phyloP scores from a whole-genome alignment of 768 basidiomycete genomes.

The Lactarius quietus region DNA sequence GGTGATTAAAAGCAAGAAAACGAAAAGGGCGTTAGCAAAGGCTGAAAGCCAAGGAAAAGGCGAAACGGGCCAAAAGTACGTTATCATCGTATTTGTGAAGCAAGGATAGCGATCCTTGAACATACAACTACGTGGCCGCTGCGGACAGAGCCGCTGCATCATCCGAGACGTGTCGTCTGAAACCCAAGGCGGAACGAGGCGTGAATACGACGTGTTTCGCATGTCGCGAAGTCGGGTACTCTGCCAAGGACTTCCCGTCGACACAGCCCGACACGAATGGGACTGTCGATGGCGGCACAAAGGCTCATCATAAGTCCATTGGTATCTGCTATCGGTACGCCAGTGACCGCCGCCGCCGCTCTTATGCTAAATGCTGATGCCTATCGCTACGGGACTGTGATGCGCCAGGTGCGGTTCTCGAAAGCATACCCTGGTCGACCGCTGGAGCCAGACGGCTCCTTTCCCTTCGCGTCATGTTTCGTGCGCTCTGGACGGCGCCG shows the following conservation, averaged over 20 bases:
- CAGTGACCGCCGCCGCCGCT: neutral
- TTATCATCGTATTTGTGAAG: too few relatives aligned
- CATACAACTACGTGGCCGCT: neutral
- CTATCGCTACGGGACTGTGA: neutral
- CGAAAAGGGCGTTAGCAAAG: slow-evolving; percentile 33
- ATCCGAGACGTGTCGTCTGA: slow-evolving; percentile 59
- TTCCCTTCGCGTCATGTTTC: slow-evolving; percentile 90
- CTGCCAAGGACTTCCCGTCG: slow-evolving; percentile 75
- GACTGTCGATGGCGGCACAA: slow-evolving; percentile 24
- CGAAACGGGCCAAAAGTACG: slow-evolving; percentile 29
- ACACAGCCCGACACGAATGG: slow-evolving; percentile 32
- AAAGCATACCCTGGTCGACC: slow-evolving; percentile 67
- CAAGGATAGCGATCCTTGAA: neutral
- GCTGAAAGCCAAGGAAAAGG: slow-evolving; percentile 30
- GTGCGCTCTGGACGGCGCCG: slow-evolving; percentile 84
- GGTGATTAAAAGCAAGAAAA: slow-evolving; percentile 30
- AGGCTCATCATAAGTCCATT: slow-evolving; percentile 65
- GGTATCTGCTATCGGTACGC: slow-evolving; percentile 46
- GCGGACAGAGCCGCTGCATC: slow-evolving; percentile 34
- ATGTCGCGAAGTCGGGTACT: slow-evolving; percentile 80
- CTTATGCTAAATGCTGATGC: neutral
- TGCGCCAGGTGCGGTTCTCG: slow-evolving; percentile 71
- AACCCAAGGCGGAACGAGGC: slow-evolving; percentile 56
- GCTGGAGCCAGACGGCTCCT: slow-evolving; percentile 55
- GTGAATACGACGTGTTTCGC: slow-evolving; percentile 75